Evolutionary conservation across 805 yeast species (phyloP).

Genomic region (Wickerhamiella lipophila): DNA sequence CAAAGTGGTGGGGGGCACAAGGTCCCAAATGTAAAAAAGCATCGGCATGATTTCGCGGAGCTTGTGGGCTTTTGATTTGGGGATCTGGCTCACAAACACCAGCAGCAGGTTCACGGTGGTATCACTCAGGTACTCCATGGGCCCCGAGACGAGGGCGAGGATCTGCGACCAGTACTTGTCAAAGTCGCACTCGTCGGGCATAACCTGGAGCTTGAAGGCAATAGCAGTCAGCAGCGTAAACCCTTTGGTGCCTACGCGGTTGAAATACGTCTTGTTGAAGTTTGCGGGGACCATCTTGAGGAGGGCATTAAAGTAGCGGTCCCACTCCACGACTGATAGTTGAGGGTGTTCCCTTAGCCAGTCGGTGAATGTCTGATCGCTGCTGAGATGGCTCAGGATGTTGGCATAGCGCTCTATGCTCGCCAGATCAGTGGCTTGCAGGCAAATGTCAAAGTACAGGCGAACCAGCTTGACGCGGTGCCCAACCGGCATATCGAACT

Average conservation of each 20-base stretch:
- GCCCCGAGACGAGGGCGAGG: conserved; percentile 5
- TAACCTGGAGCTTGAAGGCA: conserved; percentile 33
- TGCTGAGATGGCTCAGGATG: conserved; percentile 46
- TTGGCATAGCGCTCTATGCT: conserved; percentile 48
- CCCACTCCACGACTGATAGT: conserved; percentile 42
- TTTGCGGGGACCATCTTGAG: conserved; percentile 17
- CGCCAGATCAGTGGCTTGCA: conserved; percentile 59
- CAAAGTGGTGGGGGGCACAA: conserved; percentile 35
- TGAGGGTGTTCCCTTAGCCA: conserved; percentile 20
- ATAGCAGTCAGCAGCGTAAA: conserved; percentile 8
- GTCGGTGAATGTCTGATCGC: conserved; percentile 30
- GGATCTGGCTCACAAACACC: conserved; percentile 14
- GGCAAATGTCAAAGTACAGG: conserved; percentile 58
- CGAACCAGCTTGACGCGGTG: conserved; percentile 48
- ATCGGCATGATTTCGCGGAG: conserved; percentile 50
- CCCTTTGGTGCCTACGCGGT: conserved; percentile 16
- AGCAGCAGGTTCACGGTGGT: not conserved
- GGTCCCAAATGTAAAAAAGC: conserved; percentile 63
- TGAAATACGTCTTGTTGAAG: conserved; percentile 18
- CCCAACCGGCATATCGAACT: conserved; percentile 62
- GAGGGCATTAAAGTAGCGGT: conserved; percentile 32
- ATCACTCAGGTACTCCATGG: not conserved
- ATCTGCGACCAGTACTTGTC: conserved; percentile 2
- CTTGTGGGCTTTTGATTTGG: conserved; percentile 21
- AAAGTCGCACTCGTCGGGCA: conserved; percentile 36